phyloP scores from a whole-genome alignment of 495 filamentous ascomycete species.

The Neurospora discreta region DNA sequence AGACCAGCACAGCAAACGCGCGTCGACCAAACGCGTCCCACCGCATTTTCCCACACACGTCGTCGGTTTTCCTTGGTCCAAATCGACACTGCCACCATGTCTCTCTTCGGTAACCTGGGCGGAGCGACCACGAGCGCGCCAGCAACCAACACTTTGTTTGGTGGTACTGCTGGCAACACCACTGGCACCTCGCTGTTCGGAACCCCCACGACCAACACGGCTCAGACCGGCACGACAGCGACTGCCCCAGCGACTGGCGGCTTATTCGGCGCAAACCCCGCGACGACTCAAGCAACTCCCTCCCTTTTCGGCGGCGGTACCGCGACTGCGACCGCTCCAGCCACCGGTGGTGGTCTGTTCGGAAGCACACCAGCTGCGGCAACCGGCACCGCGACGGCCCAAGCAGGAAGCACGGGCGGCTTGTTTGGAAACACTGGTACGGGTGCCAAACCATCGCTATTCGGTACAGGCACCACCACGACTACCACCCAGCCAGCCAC shows the following conservation, averaged over 20 bases:
- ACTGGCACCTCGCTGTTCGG: constrained; percentile 7
- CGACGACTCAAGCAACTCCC: neutral
- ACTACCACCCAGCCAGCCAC: neutral
- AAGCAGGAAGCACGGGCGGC: neutral
- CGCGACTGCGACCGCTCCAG: neutral
- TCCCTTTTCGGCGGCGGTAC: neutral
- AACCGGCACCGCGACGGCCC: neutral
- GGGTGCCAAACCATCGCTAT: constrained; percentile 9
- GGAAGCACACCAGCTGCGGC: constrained; percentile 2
- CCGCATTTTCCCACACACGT: neutral
- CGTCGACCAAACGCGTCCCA: constrained; percentile 1
- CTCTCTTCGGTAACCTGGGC: constrained; percentile 5
- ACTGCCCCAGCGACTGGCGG: constrained; percentile 3
- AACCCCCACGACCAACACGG: neutral
- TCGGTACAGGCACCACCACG: constrained; percentile 4
- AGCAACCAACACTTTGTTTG: neutral
- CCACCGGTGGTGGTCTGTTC: neutral
- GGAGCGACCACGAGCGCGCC: constrained; percentile 3
- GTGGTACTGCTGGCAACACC: neutral
- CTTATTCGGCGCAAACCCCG: neutral
- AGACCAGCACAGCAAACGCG: constrained; percentile 1
- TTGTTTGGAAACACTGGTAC: constrained; percentile 1
- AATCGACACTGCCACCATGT: constrained; percentile 4
- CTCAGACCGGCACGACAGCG: constrained; percentile 6
- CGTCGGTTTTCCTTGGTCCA: neutral